Conservation (phyloP, 2,329 filamentous ascomycete species). For the Fusarium setosum region DNA sequence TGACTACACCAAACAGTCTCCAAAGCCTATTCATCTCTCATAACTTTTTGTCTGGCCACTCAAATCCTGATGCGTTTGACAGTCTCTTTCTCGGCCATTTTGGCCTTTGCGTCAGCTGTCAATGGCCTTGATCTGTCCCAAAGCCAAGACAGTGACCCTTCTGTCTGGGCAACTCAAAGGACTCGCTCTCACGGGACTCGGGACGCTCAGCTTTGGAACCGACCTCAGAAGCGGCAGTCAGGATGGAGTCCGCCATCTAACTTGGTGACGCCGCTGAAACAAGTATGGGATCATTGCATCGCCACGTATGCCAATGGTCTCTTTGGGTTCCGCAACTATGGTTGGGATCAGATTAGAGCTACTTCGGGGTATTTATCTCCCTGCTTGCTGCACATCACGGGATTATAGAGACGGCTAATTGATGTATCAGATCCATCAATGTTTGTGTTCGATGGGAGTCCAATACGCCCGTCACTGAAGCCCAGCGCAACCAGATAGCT, state of each 20-base stretch:
- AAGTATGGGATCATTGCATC: constrained; percentile 44
- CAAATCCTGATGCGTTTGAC: constrained; percentile 1
- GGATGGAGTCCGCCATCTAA: constrained; percentile 43
- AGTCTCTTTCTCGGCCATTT: not conserved
- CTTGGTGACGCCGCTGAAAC: constrained; percentile 36
- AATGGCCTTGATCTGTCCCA: constrained; percentile 5
- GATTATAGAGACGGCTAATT: not conserved
- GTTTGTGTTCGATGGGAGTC: constrained; percentile 57
- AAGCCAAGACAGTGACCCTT: constrained; percentile 2
- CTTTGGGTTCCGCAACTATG: constrained; percentile 45
- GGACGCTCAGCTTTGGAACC: constrained; percentile 19
- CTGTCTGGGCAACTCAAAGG: constrained; percentile 1
- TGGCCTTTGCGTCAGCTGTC: not conserved
- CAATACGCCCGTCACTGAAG: constrained; percentile 48
- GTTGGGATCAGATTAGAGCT: constrained; percentile 47
- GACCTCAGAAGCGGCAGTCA: constrained; percentile 38
- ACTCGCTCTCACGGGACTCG: not conserved
- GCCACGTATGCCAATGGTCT: constrained; percentile 39
- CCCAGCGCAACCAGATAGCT: constrained; percentile 50
- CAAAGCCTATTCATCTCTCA: not conserved
- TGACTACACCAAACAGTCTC: not conserved
- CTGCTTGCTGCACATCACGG: no score
- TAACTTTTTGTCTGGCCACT: not conserved
- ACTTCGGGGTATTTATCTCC: constrained; percentile 41
- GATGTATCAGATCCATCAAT: constrained; percentile 12